Conservation (phyloP, 163 green algal genomes). For the Chlamydomonas reinhardtii region DNA sequence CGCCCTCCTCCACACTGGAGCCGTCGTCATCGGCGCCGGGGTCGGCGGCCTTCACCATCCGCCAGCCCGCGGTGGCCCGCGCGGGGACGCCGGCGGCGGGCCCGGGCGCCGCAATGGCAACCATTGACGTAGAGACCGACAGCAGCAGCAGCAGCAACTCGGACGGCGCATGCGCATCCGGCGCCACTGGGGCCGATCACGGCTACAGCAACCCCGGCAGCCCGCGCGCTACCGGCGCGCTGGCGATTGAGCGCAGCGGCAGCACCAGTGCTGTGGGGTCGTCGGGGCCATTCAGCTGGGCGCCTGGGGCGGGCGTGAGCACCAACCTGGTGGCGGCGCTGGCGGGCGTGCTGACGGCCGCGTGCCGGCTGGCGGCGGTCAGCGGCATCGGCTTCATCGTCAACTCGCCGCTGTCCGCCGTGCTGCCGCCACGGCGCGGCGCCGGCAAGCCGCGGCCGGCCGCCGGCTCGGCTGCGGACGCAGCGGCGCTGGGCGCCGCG, state of each 20-base stretch:
- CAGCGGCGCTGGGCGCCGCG: not conserved
- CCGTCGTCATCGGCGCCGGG: not conserved
- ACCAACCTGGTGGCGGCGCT: conserved; percentile 39
- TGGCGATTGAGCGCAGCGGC: no score
- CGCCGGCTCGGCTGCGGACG: no score
- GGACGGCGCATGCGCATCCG: no score
- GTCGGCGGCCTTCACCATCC: not conserved
- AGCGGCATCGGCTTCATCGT: conserved; percentile 43
- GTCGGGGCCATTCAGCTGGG: no score
- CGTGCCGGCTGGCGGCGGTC: conserved; percentile 26
- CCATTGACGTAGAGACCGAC: conserved; percentile 45
- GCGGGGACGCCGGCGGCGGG: not conserved
- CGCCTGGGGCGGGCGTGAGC: not conserved
- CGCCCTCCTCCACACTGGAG: not conserved
- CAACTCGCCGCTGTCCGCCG: conserved; percentile 28
- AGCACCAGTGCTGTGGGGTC: no score
- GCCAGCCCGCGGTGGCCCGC: not conserved
- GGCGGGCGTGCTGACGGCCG: conserved; percentile 17
- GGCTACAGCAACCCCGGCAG: no score
- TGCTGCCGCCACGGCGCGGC: conserved; percentile 17
- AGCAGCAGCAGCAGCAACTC: not conserved
- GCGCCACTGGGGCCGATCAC: not conserved
- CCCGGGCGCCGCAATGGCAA: conserved; percentile 1
- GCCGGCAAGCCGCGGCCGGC: no score
- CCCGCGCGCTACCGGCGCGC: no score